Evolutionary conservation across 2,329 filamentous ascomycete genomes (phyloP).

Genomic region (Pseudocercospora musae): DNA sequence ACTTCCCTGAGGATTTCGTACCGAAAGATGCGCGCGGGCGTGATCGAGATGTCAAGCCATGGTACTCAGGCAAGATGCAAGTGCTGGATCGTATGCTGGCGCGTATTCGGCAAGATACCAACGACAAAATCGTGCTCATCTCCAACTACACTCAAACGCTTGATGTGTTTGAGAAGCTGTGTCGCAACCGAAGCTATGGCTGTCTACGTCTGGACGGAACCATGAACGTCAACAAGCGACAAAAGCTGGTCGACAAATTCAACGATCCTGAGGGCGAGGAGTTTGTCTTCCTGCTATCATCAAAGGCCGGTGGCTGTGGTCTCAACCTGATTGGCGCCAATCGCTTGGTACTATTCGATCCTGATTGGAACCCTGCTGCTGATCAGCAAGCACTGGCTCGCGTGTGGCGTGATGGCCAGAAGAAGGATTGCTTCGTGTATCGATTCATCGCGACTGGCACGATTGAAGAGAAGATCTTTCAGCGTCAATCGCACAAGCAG

Average conservation of each 20-base stretch:
- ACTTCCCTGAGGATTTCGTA: constrained; percentile 81
- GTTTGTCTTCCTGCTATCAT: constrained; percentile 93
- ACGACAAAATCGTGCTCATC: constrained; percentile 98
- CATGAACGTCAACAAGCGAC: constrained; percentile 96
- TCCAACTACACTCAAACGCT: constrained; percentile 97
- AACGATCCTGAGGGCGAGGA: constrained; percentile 88
- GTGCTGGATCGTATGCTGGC: constrained; percentile 94
- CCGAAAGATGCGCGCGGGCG: constrained; percentile 83
- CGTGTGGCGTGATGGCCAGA: constrained; percentile 98
- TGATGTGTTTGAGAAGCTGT: constrained; percentile 89
- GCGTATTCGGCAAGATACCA: constrained; percentile 90
- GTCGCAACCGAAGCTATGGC: constrained; percentile 79
- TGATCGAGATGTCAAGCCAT: constrained; percentile 87
- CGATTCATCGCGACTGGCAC: constrained; percentile 98
- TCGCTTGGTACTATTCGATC: constrained; percentile 91
- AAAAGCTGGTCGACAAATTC: constrained; percentile 96
- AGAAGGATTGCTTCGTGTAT: constrained; percentile 99
- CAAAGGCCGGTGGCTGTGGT: constrained; percentile 94
- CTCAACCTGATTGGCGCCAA: constrained; percentile 95
- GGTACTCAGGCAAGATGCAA: constrained; percentile 98
- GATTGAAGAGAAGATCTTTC: constrained; percentile 99
- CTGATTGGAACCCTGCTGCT: constrained; percentile 91
- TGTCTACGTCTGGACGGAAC: constrained; percentile 87
- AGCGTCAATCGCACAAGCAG: constrained; percentile 97
- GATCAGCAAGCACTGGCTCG: constrained; percentile 95